Percentiles rank a stretch among this genome's conserved stretches.
phyloP scores from a whole-genome alignment of 306 rosid genomes.

The Dalbergia oliveri region DNA sequence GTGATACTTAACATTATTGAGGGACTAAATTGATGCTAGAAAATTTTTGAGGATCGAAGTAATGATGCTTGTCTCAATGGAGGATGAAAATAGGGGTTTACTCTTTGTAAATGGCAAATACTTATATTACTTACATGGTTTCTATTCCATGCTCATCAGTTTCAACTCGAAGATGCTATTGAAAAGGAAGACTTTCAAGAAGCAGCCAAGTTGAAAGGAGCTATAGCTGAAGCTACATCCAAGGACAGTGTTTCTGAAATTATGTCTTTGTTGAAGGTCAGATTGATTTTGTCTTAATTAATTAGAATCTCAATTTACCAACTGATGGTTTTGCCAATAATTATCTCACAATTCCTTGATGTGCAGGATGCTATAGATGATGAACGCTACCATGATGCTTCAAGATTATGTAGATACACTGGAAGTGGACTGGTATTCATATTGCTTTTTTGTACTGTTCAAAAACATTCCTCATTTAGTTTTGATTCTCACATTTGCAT shows the following conservation, averaged over 20 bases:
- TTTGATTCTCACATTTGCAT: conserved; percentile 20
- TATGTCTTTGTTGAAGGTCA: conserved; percentile 86
- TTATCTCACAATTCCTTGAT: conserved; percentile 12
- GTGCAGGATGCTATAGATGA: conserved; percentile 86
- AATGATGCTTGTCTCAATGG: neutral
- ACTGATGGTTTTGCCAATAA: conserved; percentile 31
- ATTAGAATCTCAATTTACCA: neutral
- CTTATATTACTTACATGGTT: conserved; percentile 19
- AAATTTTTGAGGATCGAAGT: neutral
- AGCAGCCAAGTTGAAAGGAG: conserved; percentile 81
- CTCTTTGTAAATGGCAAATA: neutral
- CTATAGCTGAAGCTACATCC: conserved; percentile 77
- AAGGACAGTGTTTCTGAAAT: conserved; percentile 88
- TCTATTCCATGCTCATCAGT: conserved; percentile 53
- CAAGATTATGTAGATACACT: conserved; percentile 77
- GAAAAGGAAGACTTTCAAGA: conserved; percentile 93
- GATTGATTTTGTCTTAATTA: conserved; percentile 33
- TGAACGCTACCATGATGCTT: conserved; percentile 95
- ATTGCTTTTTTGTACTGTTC: conserved; percentile 38
- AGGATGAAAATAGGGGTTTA: neutral
- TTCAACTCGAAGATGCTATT: conserved; percentile 97
- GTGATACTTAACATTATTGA: neutral
- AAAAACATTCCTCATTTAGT: conserved; percentile 15
- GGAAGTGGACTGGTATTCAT: conserved; percentile 96
- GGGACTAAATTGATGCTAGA: neutral